A percentile compares a stretch with the other conserved stretches of the same genome.
These are phyloP conservation scores for Clonostachys sp. DNA, from an alignment of 2,329 filamentous ascomycete genomes.

Conservation along the genomic window DNA sequence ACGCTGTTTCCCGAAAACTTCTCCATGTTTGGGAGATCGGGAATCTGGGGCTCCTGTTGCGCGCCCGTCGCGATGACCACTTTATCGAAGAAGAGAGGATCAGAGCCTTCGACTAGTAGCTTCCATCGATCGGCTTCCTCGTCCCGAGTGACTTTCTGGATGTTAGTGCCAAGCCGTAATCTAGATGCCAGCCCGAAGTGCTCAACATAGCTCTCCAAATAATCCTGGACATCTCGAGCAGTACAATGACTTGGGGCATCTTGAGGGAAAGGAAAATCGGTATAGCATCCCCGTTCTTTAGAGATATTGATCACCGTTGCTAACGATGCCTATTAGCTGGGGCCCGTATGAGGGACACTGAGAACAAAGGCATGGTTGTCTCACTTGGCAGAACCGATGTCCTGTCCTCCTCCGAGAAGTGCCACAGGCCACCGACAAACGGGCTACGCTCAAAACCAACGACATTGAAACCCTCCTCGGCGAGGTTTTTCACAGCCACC, in stretches of 20 bases:
- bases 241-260: conserved; percentile 14
- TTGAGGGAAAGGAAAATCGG: conserved; percentile 24
- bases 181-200: conserved; percentile 19
- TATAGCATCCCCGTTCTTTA: conserved; percentile 21
- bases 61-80: conserved; percentile 25
- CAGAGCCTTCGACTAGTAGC: conserved; percentile 14
- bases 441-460: conserved; percentile 15
- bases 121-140: conserved; percentile 13
- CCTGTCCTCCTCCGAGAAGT: conserved; percentile 30
- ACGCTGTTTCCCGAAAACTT: not conserved
- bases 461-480: conserved; percentile 36
- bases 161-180: conserved; percentile 15
- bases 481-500: conserved; percentile 21
- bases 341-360: not conserved
- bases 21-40: conserved; percentile 18
- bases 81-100: conserved; percentile 24
- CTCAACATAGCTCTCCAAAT: conserved; percentile 22
- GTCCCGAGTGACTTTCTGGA: conserved; percentile 6
- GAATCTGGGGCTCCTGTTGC: conserved; percentile 25
- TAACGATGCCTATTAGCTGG: conserved; percentile 5
- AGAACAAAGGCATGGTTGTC: not conserved
- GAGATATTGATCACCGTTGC: conserved; percentile 19
- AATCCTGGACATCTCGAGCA: conserved; percentile 5
- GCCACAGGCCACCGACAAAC: conserved; percentile 36
- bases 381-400: conserved; percentile 24